A percentile compares a stretch with the other conserved stretches of the same genome.
These are phyloP conservation scores for Discostella pseudostelligera DNA, from an alignment of 108 stramenopile genomes.

Conservation along the genomic window DNA sequence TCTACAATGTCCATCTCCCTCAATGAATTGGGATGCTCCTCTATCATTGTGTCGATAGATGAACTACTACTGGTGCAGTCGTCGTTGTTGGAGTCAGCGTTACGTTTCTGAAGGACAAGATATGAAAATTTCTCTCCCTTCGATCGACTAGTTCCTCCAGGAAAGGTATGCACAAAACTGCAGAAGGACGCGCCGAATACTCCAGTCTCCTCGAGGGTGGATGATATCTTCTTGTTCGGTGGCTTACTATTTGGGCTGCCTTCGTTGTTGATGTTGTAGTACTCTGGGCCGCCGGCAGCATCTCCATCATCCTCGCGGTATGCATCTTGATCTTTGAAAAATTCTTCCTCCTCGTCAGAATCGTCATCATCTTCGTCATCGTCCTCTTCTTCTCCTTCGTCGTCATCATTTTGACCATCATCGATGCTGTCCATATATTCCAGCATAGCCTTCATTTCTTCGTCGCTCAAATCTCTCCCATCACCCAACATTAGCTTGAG, in stretches of 20 bases:
- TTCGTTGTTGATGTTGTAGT: constrained; percentile 18
- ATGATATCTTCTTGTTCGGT: background rate
- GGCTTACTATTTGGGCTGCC: background rate
- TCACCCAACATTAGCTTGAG: constrained; percentile 17
- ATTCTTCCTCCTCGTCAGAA: constrained; percentile 31
- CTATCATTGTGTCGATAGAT: background rate
- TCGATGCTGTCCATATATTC: constrained; percentile 21
- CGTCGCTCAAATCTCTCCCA: constrained; percentile 20
- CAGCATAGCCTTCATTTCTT: constrained; percentile 33
- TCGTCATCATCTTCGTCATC: too few species aligned
- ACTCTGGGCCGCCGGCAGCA: constrained; percentile 14
- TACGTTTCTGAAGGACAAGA: constrained; percentile 75
- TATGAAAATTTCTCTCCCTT: constrained; percentile 84
- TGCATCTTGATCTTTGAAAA: constrained; percentile 27
- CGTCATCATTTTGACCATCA: too few species aligned
- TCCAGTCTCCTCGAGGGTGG: constrained; percentile 43
- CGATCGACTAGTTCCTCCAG: constrained; percentile 50
- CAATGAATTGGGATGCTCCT: background rate
- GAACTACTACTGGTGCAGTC: constrained; percentile 7
- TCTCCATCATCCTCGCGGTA: constrained; percentile 30
- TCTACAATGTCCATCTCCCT: constrained; percentile 45
- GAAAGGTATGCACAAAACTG: constrained; percentile 84
- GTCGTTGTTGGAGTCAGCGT: constrained; percentile 8
- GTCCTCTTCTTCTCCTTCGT: too few species aligned
- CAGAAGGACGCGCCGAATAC: constrained; percentile 71